Conservation (phyloP, 2,329 filamentous ascomycete species). For the Paraphoma sp. region DNA sequence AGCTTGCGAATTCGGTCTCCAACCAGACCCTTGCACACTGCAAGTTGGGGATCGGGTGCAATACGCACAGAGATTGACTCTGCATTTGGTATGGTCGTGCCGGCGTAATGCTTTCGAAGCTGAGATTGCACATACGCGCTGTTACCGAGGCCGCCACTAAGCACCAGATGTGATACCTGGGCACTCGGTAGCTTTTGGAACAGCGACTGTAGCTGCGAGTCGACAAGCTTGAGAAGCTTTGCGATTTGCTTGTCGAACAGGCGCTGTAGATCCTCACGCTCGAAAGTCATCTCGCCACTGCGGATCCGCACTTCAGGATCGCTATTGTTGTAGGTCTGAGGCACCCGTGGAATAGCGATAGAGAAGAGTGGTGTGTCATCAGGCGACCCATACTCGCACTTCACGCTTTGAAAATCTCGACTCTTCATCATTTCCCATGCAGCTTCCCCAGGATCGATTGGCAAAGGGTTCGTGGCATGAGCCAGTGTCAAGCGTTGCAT, state of each 20-base stretch:
- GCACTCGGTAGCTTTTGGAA: conserved; percentile 36
- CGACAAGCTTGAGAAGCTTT: conserved; percentile 45
- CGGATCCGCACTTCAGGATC: conserved; percentile 39
- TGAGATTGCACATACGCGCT: conserved; percentile 50
- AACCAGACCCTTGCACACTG: conserved; percentile 62
- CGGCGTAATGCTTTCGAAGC: conserved; percentile 43
- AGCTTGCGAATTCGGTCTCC: conserved; percentile 59
- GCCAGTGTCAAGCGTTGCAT: conserved; percentile 36
- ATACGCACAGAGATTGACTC: conserved; percentile 38
- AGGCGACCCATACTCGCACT: conserved; percentile 49
- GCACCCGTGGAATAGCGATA: conserved; percentile 44
- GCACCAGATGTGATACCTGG: conserved; percentile 46
- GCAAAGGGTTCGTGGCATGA: conserved; percentile 29
- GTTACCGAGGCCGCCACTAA: conserved; percentile 54
- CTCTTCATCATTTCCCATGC: conserved; percentile 52
- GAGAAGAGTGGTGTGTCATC: conserved; percentile 46
- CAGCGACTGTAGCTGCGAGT: conserved; percentile 40
- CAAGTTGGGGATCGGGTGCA: conserved; percentile 60
- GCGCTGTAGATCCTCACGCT: conserved; percentile 37
- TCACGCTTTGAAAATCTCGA: conserved; percentile 49
- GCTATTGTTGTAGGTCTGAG: conserved; percentile 39
- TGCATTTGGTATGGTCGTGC: conserved; percentile 29
- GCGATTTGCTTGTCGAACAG: conserved; percentile 47
- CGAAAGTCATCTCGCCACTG: conserved; percentile 44
- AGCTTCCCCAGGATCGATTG: conserved; percentile 41